A percentile compares a stretch with the other conserved stretches of the same genome.
These are phyloP conservation scores for Starmerella asiatica DNA, from an alignment of 805 yeast species.

Conservation along the genomic window DNA sequence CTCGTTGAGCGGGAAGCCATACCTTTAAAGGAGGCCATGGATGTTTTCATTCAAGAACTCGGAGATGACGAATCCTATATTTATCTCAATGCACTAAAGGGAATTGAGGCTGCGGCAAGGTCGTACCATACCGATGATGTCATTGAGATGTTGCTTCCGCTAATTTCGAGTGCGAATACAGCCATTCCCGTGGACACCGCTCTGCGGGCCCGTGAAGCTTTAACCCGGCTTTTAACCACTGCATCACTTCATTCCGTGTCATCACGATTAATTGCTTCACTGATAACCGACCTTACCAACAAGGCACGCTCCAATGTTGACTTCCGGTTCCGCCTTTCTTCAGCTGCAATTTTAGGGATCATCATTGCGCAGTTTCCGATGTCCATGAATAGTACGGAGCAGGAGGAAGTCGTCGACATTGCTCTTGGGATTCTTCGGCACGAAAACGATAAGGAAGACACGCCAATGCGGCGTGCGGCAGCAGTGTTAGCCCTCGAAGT, in stretches of 20 bases:
- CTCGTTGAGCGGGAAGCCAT: slow-evolving; percentile 39
- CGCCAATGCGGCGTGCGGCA: slow-evolving; percentile 58
- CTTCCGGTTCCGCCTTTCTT: slow-evolving; percentile 61
- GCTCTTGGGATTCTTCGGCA: slow-evolving; percentile 58
- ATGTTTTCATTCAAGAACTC: slow-evolving; percentile 50
- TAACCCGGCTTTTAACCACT: slow-evolving; percentile 42
- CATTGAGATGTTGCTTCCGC: slow-evolving; percentile 4
- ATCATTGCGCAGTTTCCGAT: slow-evolving; percentile 46
- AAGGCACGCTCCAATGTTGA: slow-evolving; percentile 29
- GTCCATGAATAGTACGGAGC: slow-evolving; percentile 33
- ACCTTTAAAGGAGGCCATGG: slow-evolving; percentile 38
- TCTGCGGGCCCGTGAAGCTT: slow-evolving; percentile 72
- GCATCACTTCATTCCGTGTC: slow-evolving; percentile 12
- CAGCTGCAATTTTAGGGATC: slow-evolving; percentile 72
- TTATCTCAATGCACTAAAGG: slow-evolving; percentile 71
- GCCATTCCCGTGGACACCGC: slow-evolving; percentile 43
- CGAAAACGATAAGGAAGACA: slow-evolving; percentile 37
- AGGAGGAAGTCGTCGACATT: slow-evolving; percentile 57
- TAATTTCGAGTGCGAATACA: slow-evolving; percentile 11
- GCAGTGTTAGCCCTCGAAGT: slow-evolving; percentile 40
- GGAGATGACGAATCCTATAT: slow-evolving; percentile 76
- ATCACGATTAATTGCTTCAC: slow-evolving; percentile 29
- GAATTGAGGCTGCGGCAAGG: slow-evolving; percentile 36
- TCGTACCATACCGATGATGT: slow-evolving; percentile 2
- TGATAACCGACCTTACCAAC: slow-evolving; percentile 12